Evolutionary conservation across 2,329 filamentous ascomycete genomes (phyloP).

Genomic region (Fusarium xylarioides): DNA sequence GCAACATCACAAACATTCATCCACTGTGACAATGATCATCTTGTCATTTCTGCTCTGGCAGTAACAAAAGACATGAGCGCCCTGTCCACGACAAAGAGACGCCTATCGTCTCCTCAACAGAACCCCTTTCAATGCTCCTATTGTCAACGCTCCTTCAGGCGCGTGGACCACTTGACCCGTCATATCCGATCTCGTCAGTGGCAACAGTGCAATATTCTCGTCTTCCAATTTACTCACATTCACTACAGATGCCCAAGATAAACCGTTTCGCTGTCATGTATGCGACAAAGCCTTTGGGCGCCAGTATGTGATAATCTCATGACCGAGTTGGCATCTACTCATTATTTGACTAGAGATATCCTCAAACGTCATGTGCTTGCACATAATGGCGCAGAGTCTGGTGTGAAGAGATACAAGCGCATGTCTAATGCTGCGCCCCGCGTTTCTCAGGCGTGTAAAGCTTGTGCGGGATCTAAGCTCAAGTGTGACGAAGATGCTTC

Average conservation of each 20-base stretch:
- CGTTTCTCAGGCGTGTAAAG: neutral
- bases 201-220: fast-evolving
- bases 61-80: neutral
- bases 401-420: neutral
- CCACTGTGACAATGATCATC: neutral
- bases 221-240: neutral
- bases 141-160: neutral
- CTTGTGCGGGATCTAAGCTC: neutral
- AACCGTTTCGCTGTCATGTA: neutral
- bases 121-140: neutral
- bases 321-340: neutral
- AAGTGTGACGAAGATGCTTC: neutral
- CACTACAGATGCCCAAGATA: neutral
- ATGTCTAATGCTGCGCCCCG: neutral
- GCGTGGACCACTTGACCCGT: neutral
- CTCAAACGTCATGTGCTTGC: neutral
- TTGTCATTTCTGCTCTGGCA: fast-evolving
- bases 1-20: neutral
- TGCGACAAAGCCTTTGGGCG: neutral
- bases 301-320: neutral
- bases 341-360: neutral
- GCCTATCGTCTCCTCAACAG: neutral
- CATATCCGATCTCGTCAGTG: neutral
- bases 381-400: neutral
- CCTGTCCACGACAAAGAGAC: neutral